Evolutionary conservation across 2,329 filamentous ascomycete genomes (phyloP), one percentile per base, ranked within the genome.

Genomic region (Curvularia spicifera): DNA sequence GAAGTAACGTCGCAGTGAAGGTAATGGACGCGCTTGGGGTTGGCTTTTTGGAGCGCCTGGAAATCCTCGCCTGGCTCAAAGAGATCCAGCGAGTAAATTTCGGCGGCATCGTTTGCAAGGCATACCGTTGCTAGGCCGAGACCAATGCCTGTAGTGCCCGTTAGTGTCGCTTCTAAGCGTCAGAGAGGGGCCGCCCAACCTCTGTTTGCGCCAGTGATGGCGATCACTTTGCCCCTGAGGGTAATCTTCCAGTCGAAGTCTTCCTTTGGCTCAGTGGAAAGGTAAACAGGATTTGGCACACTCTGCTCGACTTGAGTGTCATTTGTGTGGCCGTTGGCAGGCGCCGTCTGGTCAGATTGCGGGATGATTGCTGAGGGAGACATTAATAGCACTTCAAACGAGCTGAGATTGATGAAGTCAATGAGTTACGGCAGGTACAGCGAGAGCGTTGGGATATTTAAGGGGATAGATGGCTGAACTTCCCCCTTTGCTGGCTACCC

Each of bases 41-140:
- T 77, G 5, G 73, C 70, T 62, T 80, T 79, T 45, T 75, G 69
- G 3, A 80, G 71, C 8, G 71, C 71, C 35, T 72, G 68, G 59
- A 83, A 82, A 13, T 83, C 81, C 22, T 81, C 78, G 28, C 79
- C 80, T 0, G 78, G 73, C 42, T 80, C 78, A 52, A 78, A 78
- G 42, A 84, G 77, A 58, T 82, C 80, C 44, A 85, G 78, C 3
- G 81, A 83, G 68, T 81, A 83, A 43, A 83, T 74, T 33, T 75
- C 75, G n/a, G 71, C 67, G 5, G 80, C 81, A 22, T 78, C 79
- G 57, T 83, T 83, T 28, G 68, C 69, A 10, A 83, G 78, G 62
- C 80, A 83, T 54, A 76, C 76, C 72, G 69, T 82, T 71, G 64
- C 80, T 72, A 66, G 82, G 65, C 80, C 81, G 1, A 82, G 76